Percentiles rank a stretch among this genome's conserved stretches.
phyloP scores from a whole-genome alignment of 768 basidiomycete species.

The Tricholoma saponaceum region DNA sequence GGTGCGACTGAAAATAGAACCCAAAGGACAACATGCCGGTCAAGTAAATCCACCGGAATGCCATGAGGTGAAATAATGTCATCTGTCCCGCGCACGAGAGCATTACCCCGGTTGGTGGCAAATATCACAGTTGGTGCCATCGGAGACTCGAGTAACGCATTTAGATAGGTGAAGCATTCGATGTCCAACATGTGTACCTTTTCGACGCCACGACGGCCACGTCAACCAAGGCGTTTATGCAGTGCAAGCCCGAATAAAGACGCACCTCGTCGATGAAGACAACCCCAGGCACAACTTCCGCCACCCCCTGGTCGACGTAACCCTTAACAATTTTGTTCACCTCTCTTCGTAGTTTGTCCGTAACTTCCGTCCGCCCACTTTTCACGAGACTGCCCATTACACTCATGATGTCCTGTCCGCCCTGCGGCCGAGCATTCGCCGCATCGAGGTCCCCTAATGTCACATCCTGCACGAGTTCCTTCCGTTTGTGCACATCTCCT shows the following conservation, averaged over 20 bases:
- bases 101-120: conserved; percentile 92
- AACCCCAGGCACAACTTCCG: conserved; percentile 96
- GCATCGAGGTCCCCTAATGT: conserved; percentile 88
- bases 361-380: conserved; percentile 91
- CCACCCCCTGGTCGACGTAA: conserved; percentile 97
- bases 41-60: conserved; percentile 88
- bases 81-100: conserved; percentile 88
- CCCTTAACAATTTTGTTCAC: conserved; percentile 97
- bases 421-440: conserved; percentile 93
- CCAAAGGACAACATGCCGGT: conserved; percentile 53
- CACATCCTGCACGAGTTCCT: conserved; percentile 22
- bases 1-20: background rate
- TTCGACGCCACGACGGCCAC: background rate
- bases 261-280: conserved; percentile 97
- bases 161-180: conserved; percentile 98
- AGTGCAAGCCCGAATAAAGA: conserved; percentile 1
- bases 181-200: conserved; percentile 99
- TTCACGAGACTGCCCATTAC: conserved; percentile 93
- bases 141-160: conserved; percentile 89
- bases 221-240: conserved; percentile 5
- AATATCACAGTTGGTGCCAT: conserved; percentile 98
- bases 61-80: conserved; percentile 93
- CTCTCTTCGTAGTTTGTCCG: conserved; percentile 91
- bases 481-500: conserved; percentile 21
- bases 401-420: conserved; percentile 98